Evolutionary conservation across 495 filamentous ascomycete genomes (phyloP), one percentile per base, ranked within the genome.

Genomic region (Penicillium diatomitis): DNA sequence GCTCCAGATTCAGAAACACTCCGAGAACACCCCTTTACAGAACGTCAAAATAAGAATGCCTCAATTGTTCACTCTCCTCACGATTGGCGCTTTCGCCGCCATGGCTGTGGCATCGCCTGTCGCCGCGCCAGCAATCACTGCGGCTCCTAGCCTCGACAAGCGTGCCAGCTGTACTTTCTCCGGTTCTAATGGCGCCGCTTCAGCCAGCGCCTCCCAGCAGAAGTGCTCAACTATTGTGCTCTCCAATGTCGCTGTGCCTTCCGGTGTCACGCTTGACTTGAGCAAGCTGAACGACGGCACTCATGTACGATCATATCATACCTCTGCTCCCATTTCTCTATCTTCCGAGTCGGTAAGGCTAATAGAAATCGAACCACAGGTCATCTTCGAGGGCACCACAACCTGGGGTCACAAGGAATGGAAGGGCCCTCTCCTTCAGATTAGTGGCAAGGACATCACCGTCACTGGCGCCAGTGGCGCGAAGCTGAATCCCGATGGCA

Each of bases 341-440:
- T 20, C 20, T 20, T 20, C 20, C 20, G 2, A 20, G 20, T 20
- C 20, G 20, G 20, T 2, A 0, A 20, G 20, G 20, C 20, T 20
- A 20, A 20, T 20, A 29, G 8, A 34, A 34, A 9, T 5, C 5
- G 27, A 6, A 8, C 2, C 4, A 20, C 32, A 72, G 69, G 73
- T 77, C 46, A 72, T 68, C 54, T 78, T 79, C 57, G 57, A 70
- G 43, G 75, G 76, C 12, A 70, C 63, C 38, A 78, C 75, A 4
- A 74, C 69, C 33, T 79, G 74, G 47, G 75, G 70, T 40, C 78
- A 80, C 56, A 57, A 73, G 41, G 74, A 77, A 55, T 79, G 76
- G 76, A 50, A 53, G 9, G 76, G 75, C n/a, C 73, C 75, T 5
- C 62, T 79, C 9, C 60, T 79, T 55, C 63, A 66, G 38, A 55